Evolutionary conservation across 257 asterid genomes (phyloP).

Genomic region (Solanum neorickii): DNA sequence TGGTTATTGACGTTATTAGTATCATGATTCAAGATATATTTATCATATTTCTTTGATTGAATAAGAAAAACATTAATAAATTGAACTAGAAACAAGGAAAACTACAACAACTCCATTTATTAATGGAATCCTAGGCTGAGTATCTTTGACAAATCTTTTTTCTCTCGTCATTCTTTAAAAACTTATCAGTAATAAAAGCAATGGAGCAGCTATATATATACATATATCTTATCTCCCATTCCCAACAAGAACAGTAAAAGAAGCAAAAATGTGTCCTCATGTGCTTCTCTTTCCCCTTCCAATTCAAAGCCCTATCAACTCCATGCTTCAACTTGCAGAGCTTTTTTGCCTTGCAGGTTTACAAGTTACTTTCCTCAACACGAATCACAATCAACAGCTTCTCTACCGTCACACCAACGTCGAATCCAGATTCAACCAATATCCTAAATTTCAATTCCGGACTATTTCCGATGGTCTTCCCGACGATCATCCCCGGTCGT

Average conservation of each 20-base stretch:
- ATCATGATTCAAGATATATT: too few species aligned
- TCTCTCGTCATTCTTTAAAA: background rate
- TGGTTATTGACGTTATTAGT: too few species aligned
- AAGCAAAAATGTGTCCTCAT: conserved; percentile 15
- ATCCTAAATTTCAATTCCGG: conserved; percentile 25
- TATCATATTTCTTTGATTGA: too few species aligned
- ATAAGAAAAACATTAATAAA: background rate
- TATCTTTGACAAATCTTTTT: background rate
- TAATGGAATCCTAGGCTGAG: background rate
- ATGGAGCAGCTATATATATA: background rate
- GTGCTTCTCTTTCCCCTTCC: conserved; percentile 38
- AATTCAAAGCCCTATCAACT: conserved; percentile 30
- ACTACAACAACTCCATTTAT: background rate
- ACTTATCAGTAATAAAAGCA: background rate
- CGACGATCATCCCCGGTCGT: conserved; percentile 29
- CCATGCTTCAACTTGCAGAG: conserved; percentile 47
- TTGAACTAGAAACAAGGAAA: background rate
- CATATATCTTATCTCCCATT: background rate
- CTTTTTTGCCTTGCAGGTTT: conserved; percentile 25
- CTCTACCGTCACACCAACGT: conserved; percentile 18
- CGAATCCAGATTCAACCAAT: conserved; percentile 6
- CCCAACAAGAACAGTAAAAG: background rate
- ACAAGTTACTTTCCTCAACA: conserved; percentile 25
- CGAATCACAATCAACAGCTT: conserved; percentile 25
- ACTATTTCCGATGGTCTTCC: conserved; percentile 39